phyloP scores from a whole-genome alignment of 345 rosid genomes.

The Populus davidiana region DNA sequence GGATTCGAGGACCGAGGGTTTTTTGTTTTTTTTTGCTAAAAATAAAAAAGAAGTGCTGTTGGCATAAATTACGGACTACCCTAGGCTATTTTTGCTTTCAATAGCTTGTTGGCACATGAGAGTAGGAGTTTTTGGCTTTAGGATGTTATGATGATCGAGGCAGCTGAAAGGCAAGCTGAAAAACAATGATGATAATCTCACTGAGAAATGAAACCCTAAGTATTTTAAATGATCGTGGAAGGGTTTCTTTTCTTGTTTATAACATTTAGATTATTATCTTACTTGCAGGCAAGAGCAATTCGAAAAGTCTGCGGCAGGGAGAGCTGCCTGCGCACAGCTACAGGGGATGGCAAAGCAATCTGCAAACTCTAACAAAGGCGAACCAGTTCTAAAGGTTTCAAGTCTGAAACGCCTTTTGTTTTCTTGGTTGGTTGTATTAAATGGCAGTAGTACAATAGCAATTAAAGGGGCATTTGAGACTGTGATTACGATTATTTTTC shows the following conservation, averaged over 20 bases:
- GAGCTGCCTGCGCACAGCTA: slow-evolving; percentile 79
- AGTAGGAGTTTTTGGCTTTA: not conserved
- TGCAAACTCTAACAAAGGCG: slow-evolving; percentile 60
- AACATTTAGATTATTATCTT: not conserved
- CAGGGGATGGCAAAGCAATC: slow-evolving; percentile 77
- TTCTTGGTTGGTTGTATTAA: not conserved
- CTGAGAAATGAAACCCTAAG: not conserved
- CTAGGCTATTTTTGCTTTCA: not conserved
- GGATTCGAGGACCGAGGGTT: not conserved
- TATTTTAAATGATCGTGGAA: not conserved
- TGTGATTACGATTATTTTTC: too few relatives aligned
- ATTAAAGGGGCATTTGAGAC: not conserved
- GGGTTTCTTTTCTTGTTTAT: not conserved
- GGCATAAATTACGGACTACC: not conserved
- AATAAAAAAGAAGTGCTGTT: not conserved
- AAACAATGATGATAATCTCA: not conserved
- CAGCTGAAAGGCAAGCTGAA: not conserved
- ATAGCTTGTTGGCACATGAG: not conserved
- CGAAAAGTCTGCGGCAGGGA: slow-evolving; percentile 87
- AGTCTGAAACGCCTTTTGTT: not conserved
- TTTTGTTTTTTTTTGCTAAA: not conserved
- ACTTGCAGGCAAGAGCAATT: slow-evolving; percentile 74
- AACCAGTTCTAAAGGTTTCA: slow-evolving; percentile 81
- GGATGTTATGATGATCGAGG: not conserved
- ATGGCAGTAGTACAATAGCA: not conserved